Conservation (phyloP, 1,284 basidiomycete species). For the Malassezia dermatis region DNA sequence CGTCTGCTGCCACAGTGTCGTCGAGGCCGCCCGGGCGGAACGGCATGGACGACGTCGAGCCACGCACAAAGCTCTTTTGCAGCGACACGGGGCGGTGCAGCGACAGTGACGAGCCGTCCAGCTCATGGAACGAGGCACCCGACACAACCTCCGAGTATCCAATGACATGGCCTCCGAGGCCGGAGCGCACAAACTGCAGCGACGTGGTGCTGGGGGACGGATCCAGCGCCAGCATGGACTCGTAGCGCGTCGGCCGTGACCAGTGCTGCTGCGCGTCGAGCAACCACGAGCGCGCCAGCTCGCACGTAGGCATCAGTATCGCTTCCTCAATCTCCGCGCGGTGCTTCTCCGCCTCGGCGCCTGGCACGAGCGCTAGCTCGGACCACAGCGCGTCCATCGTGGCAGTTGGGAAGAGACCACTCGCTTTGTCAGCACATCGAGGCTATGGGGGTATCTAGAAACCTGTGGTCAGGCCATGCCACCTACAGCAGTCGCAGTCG, state of each 20-base stretch:
- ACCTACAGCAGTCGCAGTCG: slow-evolving; percentile 19
- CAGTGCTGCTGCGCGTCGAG: slow-evolving; percentile 17
- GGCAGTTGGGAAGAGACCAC: not conserved
- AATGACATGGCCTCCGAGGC: slow-evolving; percentile 36
- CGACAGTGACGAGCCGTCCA: slow-evolving; percentile 17
- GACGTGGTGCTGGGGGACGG: slow-evolving; percentile 26
- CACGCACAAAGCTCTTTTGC: slow-evolving; percentile 20
- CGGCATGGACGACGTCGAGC: slow-evolving; percentile 16
- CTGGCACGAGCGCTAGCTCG: slow-evolving; percentile 6
- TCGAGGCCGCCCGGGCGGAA: slow-evolving; percentile 23
- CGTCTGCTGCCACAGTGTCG: not conserved
- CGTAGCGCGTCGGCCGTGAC: slow-evolving; percentile 22
- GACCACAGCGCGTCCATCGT: not conserved
- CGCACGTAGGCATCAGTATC: slow-evolving; percentile 1
- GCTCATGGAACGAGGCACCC: slow-evolving; percentile 54
- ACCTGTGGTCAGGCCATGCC: not conserved
- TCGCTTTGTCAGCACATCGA: not conserved
- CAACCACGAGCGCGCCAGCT: not conserved
- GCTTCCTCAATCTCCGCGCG: slow-evolving; percentile 5
- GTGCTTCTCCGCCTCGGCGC: not conserved
- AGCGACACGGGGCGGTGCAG: slow-evolving; percentile 12
- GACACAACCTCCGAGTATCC: slow-evolving; percentile 30
- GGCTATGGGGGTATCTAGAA: slow-evolving; percentile 3
- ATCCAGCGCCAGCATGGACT: slow-evolving; percentile 30
- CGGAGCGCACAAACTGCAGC: slow-evolving; percentile 41